Evolutionary conservation across 2,329 filamentous ascomycete species (phyloP).

Genomic region (Ophiostoma pallidulum): DNA sequence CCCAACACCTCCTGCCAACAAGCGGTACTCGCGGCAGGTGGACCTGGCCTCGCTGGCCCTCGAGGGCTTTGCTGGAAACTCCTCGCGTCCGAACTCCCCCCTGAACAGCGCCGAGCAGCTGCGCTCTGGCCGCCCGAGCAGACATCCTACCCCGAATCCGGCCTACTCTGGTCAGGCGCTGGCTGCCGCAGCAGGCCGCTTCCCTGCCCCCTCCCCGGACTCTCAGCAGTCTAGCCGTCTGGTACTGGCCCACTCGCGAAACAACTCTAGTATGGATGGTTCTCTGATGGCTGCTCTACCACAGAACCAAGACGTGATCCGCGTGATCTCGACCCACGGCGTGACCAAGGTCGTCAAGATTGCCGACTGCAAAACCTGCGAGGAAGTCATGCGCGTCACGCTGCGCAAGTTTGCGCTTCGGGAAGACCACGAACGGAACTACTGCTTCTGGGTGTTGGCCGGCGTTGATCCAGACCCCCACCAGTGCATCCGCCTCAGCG

Average conservation of each 20-base stretch:
- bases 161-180: conserved; percentile 20
- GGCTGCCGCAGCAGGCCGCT: conserved; percentile 35
- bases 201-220: conserved; percentile 54
- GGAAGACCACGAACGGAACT: conserved; percentile 86
- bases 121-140: conserved; percentile 41
- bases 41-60: conserved; percentile 36
- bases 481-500: conserved; percentile 72
- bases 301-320: conserved; percentile 77
- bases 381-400: conserved; percentile 86
- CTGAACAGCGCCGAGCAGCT: conserved; percentile 41
- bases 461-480: conserved; percentile 74
- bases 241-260: conserved; percentile 60
- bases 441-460: conserved; percentile 90
- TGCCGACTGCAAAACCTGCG: conserved; percentile 79
- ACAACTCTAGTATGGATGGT: conserved; percentile 75
- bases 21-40: conserved; percentile 56
- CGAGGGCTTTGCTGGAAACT: conserved; percentile 39
- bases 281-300: conserved; percentile 80
- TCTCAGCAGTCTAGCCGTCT: conserved; percentile 46
- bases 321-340: conserved; percentile 85
- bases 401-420: conserved; percentile 79
- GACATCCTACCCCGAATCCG: conserved; percentile 40
- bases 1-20: conserved; percentile 40
- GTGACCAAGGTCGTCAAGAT: conserved; percentile 92
- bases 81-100: conserved; percentile 65